Conservation (phyloP, 1,139 yeast genomes). For the Yamadazyma trypodendri region DNA sequence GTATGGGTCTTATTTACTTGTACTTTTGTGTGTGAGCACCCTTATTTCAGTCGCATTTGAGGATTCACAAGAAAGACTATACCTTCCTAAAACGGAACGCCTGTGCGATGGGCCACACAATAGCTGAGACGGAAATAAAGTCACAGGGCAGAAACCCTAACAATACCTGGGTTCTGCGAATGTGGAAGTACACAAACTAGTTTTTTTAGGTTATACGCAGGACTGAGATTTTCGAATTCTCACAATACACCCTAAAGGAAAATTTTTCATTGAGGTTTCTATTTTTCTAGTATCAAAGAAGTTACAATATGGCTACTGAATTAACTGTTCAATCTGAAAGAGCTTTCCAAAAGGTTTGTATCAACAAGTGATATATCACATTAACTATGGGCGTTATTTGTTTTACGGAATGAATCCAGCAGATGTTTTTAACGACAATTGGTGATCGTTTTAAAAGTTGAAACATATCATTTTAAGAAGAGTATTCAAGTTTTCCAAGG, state of each 20-base stretch:
- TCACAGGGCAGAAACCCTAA: conserved; percentile 11
- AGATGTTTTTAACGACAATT: neutral
- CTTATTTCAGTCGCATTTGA: neutral
- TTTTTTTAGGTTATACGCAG: conserved; percentile 1
- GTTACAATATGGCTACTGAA: conserved; percentile 91
- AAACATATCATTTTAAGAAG: no score
- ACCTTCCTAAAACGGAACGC: neutral
- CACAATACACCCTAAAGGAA: conserved; percentile 8
- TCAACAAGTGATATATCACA: neutral
- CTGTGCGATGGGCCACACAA: neutral
- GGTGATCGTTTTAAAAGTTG: no score
- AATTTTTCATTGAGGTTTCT: conserved; percentile 15
- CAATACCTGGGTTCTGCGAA: neutral
- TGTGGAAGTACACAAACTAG: neutral
- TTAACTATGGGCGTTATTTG: neutral
- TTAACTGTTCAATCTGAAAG: conserved; percentile 99
- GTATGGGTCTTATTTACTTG: conserved; percentile 1
- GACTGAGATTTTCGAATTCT: neutral
- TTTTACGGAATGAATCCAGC: neutral
- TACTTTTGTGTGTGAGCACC: neutral
- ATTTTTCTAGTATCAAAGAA: conserved; percentile 9
- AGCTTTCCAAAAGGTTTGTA: conserved; percentile 99
- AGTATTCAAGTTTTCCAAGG: no score
- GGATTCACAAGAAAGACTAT: neutral
- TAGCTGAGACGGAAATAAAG: neutral